These are phyloP conservation scores for Phaffia tasmanica DNA, from an alignment of 768 basidiomycete genomes.

Conservation along the genomic window DNA sequence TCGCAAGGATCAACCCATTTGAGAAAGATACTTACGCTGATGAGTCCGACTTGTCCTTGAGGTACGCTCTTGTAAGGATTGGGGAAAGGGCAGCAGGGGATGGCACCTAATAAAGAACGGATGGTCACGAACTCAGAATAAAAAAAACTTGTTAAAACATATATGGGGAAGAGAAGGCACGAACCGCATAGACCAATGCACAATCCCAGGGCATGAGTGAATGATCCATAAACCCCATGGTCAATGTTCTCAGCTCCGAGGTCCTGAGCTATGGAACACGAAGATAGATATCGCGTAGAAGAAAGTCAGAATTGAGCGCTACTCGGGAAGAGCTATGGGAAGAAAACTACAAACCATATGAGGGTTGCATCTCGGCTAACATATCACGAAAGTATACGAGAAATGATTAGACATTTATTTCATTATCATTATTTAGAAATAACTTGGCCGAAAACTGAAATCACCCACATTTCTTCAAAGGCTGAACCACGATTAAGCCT, in stretches of 20 bases:
- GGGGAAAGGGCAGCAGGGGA: slow-evolving; percentile 29
- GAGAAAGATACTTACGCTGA: slow-evolving; percentile 13
- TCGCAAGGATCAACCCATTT: slow-evolving; percentile 6
- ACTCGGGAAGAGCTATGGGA: not conserved
- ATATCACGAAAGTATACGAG: too few species aligned
- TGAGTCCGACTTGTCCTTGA: slow-evolving; percentile 48
- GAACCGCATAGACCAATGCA: slow-evolving; percentile 61
- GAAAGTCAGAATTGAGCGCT: not conserved
- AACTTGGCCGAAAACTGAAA: too few species aligned
- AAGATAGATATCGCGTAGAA: not conserved
- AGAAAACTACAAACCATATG: slow-evolving; percentile 39
- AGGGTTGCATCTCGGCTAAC: slow-evolving; percentile 50
- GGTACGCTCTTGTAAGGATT: slow-evolving; percentile 51
- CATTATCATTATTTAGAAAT: too few species aligned
- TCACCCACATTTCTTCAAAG: too few species aligned
- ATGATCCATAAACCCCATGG: slow-evolving; percentile 75
- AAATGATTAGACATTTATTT: too few species aligned
- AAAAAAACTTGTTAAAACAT: slow-evolving; percentile 30
- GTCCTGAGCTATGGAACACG: slow-evolving; percentile 52
- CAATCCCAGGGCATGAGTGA: slow-evolving; percentile 53
- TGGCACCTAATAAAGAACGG: slow-evolving; percentile 1
- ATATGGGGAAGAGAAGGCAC: slow-evolving; percentile 40
- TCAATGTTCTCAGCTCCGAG: slow-evolving; percentile 59
- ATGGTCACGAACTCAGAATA: not conserved
- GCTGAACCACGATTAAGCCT: too few species aligned